Evolutionary conservation across 1,284 basidiomycete genomes (phyloP).

Genomic region (Ganoderma leucocontextum): DNA sequence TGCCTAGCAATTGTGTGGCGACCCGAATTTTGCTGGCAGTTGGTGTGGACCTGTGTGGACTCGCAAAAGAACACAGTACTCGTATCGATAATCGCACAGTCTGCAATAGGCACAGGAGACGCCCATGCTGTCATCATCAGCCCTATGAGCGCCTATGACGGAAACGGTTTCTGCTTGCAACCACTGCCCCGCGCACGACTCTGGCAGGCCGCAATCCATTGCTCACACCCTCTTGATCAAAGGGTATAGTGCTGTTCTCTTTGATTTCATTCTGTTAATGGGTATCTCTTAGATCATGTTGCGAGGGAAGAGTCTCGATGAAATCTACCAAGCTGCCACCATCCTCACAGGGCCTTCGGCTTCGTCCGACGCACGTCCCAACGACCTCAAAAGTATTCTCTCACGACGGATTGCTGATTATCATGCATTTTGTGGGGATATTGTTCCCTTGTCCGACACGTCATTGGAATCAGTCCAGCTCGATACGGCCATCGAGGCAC

Average conservation of each 20-base stretch:
- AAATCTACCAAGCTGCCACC: conserved; percentile 21
- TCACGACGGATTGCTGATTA: conserved; percentile 19
- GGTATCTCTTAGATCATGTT: background rate
- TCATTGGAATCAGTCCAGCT: conserved; percentile 56
- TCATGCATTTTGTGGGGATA: background rate
- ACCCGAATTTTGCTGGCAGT: background rate
- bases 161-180: background rate
- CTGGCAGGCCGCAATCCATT: background rate
- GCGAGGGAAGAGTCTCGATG: background rate
- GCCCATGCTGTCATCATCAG: background rate
- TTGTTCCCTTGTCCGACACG: conserved; percentile 15
- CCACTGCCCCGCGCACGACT: background rate
- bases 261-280: background rate
- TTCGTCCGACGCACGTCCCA: conserved; percentile 16
- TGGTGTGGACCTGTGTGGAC: too few species aligned
- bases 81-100: background rate
- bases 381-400: conserved; percentile 26
- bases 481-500: conserved; percentile 63
- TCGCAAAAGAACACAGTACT: too few species aligned
- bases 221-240: background rate
- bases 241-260: background rate
- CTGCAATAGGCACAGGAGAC: conserved; percentile 3
- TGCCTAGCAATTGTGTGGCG: background rate
- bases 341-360: conserved; percentile 23
- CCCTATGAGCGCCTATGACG: background rate